Evolutionary conservation across 2,329 filamentous ascomycete species (phyloP), one percentile per base, ranked within the genome.

Genomic region (Aspergillus piperis): DNA sequence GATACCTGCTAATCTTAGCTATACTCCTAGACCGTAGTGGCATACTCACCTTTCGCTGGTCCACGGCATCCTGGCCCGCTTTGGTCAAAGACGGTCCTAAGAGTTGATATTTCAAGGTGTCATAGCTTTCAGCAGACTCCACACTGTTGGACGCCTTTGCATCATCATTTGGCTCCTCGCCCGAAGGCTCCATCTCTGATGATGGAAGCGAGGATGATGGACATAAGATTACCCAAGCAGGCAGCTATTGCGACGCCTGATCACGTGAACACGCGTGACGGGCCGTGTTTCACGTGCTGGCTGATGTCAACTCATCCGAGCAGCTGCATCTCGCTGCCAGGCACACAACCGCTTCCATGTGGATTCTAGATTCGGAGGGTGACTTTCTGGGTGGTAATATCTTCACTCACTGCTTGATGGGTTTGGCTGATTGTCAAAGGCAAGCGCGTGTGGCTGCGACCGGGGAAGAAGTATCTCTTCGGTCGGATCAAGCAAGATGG

Each of bases 71-170:
- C 74, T 98, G 93, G 1, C 95, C 95, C 30, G 93, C 91, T 76
- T 99, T 99, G 21, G 92, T 94, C 56, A 98, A 80, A 5, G 93
- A 97, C 0, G 93, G 94, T 0, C 95, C 95, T 0, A 98, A 83
- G 0, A 98, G 84, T 58, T 90, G 89, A 75, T 98, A 96, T 71
- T 96, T 97, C 58, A 98, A 83, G 3, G 90, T 92, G 58, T 84
- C 81, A 69, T 88, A 83, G 7, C 61, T 56, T 19, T 65, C 61
- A 5, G 55, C 47, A 5, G 17, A 38, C 38, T 60, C 19, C 2
- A 61, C 48, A 21, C 54, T 39, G 2, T 57, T 60, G 1, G 57
- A 30, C 50, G 27, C 58, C 7, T 56, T 48, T 17, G 55, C 47
- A 4, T 64, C 55, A 17, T 58, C 61, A 19, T 42, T 23, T 56